A percentile compares a stretch with the other conserved stretches of the same genome.
These are phyloP conservation scores for Xanthoconium stramineum DNA, from an alignment of 768 basidiomycete genomes.

Conservation along the genomic window DNA sequence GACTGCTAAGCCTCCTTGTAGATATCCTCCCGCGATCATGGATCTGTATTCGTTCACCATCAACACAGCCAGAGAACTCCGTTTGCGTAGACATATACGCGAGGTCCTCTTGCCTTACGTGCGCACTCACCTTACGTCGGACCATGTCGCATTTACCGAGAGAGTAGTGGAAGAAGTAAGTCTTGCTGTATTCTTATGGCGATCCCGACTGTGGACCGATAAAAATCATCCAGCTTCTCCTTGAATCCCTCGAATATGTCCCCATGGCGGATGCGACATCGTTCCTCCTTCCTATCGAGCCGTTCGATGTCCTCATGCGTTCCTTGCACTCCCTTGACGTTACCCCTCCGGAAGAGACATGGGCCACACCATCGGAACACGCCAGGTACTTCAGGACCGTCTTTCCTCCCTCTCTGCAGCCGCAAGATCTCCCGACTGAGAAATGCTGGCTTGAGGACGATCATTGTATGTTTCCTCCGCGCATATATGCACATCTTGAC, in stretches of 20 bases:
- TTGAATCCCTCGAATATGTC: slow-evolving; percentile 38
- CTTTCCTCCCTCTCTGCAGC: slow-evolving; percentile 9
- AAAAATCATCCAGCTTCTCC: slow-evolving; percentile 36
- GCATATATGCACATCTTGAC: slow-evolving; percentile 18
- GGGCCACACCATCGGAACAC: slow-evolving; percentile 31
- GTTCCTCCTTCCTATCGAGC: slow-evolving; percentile 52
- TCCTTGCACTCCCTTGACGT: slow-evolving; percentile 33
- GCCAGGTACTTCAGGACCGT: slow-evolving; percentile 18
- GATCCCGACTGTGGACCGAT: background rate
- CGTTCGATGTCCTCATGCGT: slow-evolving; percentile 43
- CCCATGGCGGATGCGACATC: slow-evolving; percentile 51
- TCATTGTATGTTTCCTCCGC: slow-evolving; percentile 28
- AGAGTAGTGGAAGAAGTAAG: slow-evolving; percentile 45
- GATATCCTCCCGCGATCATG: slow-evolving; percentile 4
- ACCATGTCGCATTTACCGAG: slow-evolving; percentile 55
- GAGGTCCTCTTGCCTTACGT: slow-evolving; percentile 54
- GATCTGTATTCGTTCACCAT: slow-evolving; percentile 16
- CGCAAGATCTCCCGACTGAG: slow-evolving; percentile 34
- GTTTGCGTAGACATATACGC: slow-evolving; percentile 45
- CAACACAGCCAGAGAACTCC: slow-evolving; percentile 20
- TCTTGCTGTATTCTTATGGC: background rate
- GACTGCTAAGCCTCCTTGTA: background rate
- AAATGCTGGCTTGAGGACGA: slow-evolving; percentile 36
- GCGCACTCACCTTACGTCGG: slow-evolving; percentile 48
- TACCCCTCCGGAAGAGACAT: slow-evolving; percentile 42